Evolutionary conservation across 495 filamentous ascomycete genomes (phyloP).

Genomic region (Massariosphaeria phaeospora): DNA sequence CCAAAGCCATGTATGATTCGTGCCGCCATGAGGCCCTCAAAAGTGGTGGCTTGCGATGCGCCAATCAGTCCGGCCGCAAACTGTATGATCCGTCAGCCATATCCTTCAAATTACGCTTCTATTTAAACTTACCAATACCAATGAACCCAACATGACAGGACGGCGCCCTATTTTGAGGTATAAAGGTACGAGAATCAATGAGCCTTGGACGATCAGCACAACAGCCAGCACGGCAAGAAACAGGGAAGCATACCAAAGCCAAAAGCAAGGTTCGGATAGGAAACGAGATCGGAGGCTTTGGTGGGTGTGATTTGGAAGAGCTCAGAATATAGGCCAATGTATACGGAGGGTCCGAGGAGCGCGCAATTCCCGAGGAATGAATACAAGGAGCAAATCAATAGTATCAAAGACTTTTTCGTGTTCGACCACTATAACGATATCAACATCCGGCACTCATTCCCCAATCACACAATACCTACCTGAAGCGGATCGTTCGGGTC

Average conservation of each 20-base stretch:
- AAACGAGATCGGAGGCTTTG: slow-evolving; percentile 53
- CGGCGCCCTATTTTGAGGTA: slow-evolving; percentile 56
- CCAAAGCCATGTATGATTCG: slow-evolving; percentile 55
- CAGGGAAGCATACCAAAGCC: slow-evolving; percentile 55
- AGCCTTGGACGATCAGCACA: not conserved
- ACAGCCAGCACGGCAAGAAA: not conserved
- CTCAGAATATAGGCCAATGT: slow-evolving; percentile 54
- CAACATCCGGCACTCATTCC: not conserved
- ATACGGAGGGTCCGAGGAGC: slow-evolving; percentile 55
- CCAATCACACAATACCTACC: not conserved
- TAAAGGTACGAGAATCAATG: slow-evolving; percentile 48
- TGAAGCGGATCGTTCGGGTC: slow-evolving; percentile 60
- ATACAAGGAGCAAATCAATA: slow-evolving; percentile 55
- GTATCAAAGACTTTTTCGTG: slow-evolving; percentile 57
- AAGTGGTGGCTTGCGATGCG: slow-evolving; percentile 50
- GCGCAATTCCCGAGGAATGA: slow-evolving; percentile 59
- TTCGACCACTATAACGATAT: slow-evolving; percentile 46
- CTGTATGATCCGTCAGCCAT: slow-evolving; percentile 32
- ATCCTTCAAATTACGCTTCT: not conserved
- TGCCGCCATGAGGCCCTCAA: slow-evolving; percentile 50
- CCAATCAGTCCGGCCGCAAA: slow-evolving; percentile 56
- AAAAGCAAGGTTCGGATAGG: slow-evolving; percentile 60
- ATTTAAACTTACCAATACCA: slow-evolving; percentile 42
- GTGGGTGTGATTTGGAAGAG: slow-evolving; percentile 51
- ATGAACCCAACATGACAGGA: slow-evolving; percentile 51